Base-by-base conservation (phyloP, 2,329 filamentous ascomycete genomes). In the Epichloe hybrida region DNA sequence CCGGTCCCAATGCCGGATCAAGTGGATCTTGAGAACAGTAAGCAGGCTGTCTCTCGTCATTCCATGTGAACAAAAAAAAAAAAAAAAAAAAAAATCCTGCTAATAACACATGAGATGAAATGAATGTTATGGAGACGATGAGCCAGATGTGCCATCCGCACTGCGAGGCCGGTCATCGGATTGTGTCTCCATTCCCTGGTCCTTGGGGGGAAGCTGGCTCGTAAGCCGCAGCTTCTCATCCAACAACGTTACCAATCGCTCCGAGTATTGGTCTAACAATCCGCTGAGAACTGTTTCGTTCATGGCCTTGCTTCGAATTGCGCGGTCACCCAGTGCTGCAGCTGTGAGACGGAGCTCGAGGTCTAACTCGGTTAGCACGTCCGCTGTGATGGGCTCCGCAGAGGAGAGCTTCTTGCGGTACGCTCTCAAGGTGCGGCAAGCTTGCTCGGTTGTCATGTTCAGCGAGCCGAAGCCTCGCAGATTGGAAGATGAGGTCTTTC, bases 251-350 rank as follows among this genome's bases (percentile, higher is more conserved):
- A 88, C 79, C 46, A 90, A 69, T 53, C 81, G 75, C 59, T 88
- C 83, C 2, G 83, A 86, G 59, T 88, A 88, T 65, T 87, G 80
- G 57, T 88, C 86, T 7, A 90, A 69, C 43, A 89, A 67, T 47
- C 81, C 82, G 40, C 73, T 77, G 36, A 85, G 67, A 46, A 78
- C 70, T 17, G 73, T 75, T 59, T 82, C 80, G 55, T 74, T 78
- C 62, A 81, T 71, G 1, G 71, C 67, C 61, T 73, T 69, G 62
- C 71, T 77, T 55, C 77, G 68, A 52, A 73, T 76, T 5, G 72
- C 74, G 36, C 77, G 69, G 50, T 80, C 77, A 3, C 76, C 76
- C 34, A 85, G 65, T 6, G 80, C 80, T 9, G 80, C 74, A 3
- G 75, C 74, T 3, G 81, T 84, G 35, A 84, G 69, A 17, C 80